Percentiles rank a stretch among this genome's conserved stretches.
Conservation (phyloP, 1,284 basidiomycete species). For the Chalciporus sp. region DNA sequence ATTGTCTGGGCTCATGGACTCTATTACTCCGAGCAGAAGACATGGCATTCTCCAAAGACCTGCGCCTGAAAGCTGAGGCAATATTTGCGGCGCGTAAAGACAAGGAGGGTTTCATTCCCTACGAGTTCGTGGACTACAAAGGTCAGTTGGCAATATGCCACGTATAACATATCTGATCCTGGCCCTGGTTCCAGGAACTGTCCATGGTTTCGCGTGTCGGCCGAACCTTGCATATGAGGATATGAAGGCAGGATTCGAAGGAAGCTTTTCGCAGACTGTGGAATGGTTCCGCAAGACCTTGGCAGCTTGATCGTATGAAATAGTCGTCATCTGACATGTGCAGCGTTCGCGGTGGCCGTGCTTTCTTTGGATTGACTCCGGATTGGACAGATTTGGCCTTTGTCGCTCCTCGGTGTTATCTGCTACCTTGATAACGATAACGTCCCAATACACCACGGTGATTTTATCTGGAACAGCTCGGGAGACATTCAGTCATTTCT, state of each 20-base stretch:
- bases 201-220: conserved; percentile 50
- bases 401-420: neutral
- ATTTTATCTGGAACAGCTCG: neutral
- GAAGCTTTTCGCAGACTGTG: conserved; percentile 32
- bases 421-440: neutral
- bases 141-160: conserved; percentile 24
- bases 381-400: neutral
- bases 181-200: conserved; percentile 35
- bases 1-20: neutral
- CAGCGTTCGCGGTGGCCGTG: too few relatives aligned
- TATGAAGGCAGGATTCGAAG: conserved; percentile 47
- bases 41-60: conserved; percentile 31
- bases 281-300: conserved; percentile 25
- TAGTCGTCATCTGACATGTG: neutral
- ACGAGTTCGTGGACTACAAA: conserved; percentile 42
- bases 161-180: conserved; percentile 3
- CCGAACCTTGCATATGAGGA: conserved; percentile 44
- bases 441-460: neutral
- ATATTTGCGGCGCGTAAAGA: conserved; percentile 33
- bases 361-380: neutral
- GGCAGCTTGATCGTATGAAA: conserved; percentile 5
- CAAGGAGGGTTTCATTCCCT: conserved; percentile 29
- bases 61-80: conserved; percentile 37
- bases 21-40: conserved; percentile 37
- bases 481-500: too few relatives aligned